Base-by-base conservation (phyloP, 352 stramenopile species). In the Pythium graminicola region DNA sequence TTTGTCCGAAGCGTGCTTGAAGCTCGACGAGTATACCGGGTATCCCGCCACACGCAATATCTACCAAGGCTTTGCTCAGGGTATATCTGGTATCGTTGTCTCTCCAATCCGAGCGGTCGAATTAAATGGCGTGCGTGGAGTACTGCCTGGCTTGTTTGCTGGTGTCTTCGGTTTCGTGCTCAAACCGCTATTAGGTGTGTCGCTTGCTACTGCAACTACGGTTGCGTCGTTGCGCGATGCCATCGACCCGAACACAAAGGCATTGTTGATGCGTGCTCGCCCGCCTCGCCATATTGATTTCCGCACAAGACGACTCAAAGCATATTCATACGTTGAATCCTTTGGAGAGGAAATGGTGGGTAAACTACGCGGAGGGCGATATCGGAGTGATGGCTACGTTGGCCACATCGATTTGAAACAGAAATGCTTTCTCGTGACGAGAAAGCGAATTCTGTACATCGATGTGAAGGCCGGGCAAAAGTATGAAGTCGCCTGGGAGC, bases 311-410 rank as follows among this genome's bases (percentile, higher is more conserved):
- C 51, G 71, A 9, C 67, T 95, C 5, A 95, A 89, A 41, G 71
- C 86, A 2, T 95, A 91, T 46, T 95, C 84, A 31, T 95, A 92
- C 47, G 75, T 95, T 22, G 80, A 95, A 48, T 88, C 84, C 2
- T 71, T 89, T n/a, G 84, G 84, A 1, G 84, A 95, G 63, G 84
- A 95, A 49, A 82, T 95, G 44, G 80, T 93, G 29, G 69, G 78
- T 38, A 90, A 88, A 43, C 70, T 95, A 6, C 75, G 76, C 10
- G 81, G 80, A 39, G 81, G 79, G 10, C 71, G 78, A n/a, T 90
- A 89, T 40, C 80, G 81, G 32, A 57, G 50, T 16, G 84, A 95
- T 50, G 81, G 81, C 27, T 95, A 95, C 43, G 44, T 95, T 23
- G 84, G 84, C 13, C 80, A 95, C 42, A 69, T 92, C 3, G 77